These are phyloP conservation scores for Colletotrichum noveboracense DNA, from an alignment of 2,329 filamentous ascomycete species.

Conservation along the genomic window DNA sequence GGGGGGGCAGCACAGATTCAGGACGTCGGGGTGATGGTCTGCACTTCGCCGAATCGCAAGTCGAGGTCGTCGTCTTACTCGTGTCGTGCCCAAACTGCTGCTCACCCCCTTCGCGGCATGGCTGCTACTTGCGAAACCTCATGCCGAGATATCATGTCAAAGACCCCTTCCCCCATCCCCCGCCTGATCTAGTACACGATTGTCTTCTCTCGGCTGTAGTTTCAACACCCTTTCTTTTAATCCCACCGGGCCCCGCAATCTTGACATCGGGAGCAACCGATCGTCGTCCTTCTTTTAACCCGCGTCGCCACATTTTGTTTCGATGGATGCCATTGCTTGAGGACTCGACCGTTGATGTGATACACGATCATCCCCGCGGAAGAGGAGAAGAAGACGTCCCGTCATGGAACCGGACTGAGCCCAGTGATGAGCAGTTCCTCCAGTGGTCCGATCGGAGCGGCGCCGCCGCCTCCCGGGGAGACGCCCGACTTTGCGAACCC, in stretches of 20 bases:
- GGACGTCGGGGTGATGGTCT: neutral
- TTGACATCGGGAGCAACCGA: neutral
- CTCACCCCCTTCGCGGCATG: neutral
- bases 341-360: neutral
- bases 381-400: neutral
- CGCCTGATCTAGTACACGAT: neutral
- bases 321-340: neutral
- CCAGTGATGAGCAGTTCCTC: conserved; percentile 3
- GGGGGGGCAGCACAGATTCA: neutral
- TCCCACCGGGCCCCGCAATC: neutral
- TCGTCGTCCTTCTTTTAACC: neutral
- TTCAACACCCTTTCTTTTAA: neutral
- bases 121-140: neutral
- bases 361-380: neutral
- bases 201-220: neutral
- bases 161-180: neutral
- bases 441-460: conserved; percentile 8
- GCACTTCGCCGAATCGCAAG: neutral
- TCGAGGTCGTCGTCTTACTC: neutral
- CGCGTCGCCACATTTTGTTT: neutral
- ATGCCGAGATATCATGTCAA: neutral
- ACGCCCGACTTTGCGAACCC: conserved; percentile 17
- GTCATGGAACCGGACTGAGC: conserved; percentile 2
- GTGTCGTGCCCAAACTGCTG: neutral
- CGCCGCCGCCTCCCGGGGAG: conserved; percentile 14